Percentiles rank a stretch among this genome's conserved stretches.
Conservation (phyloP, 2,329 filamentous ascomycete genomes). For the Cryphonectria parasitica region DNA sequence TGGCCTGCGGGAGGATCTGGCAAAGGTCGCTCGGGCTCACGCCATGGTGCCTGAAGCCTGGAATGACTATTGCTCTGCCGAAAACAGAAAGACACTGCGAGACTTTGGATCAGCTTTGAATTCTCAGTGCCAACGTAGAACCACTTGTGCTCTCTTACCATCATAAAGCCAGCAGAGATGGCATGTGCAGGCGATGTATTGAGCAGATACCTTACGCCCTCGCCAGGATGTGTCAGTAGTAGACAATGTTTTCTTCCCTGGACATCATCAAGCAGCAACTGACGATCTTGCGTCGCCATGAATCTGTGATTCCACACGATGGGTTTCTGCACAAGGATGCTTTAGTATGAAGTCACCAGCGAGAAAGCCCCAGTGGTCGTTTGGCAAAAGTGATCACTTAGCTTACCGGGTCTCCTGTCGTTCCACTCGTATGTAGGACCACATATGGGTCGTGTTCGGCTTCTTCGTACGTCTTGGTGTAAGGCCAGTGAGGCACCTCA, state of each 20-base stretch:
- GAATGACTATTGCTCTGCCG: slow-evolving; percentile 29
- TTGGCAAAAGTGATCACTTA: neutral
- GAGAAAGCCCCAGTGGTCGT: neutral
- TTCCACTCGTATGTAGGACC: slow-evolving; percentile 33
- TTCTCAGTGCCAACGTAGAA: neutral
- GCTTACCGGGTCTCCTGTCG: slow-evolving; percentile 32
- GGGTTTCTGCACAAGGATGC: slow-evolving; percentile 22
- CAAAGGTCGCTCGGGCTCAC: slow-evolving; percentile 27
- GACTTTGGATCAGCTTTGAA: neutral
- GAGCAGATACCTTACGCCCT: slow-evolving; percentile 29
- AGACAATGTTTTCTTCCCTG: slow-evolving; percentile 27
- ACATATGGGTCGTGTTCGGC: slow-evolving; percentile 30
- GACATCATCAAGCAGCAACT: slow-evolving; percentile 26
- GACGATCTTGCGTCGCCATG: slow-evolving; percentile 22
- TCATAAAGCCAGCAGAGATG: slow-evolving; percentile 24
- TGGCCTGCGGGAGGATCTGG: slow-evolving; percentile 27
- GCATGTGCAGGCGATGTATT: slow-evolving; percentile 31
- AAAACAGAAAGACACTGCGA: slow-evolving; percentile 26
- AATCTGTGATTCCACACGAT: slow-evolving; percentile 28
- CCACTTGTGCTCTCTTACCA: slow-evolving; percentile 17
- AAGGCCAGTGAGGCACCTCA: slow-evolving; percentile 30
- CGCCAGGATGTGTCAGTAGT: slow-evolving; percentile 21
- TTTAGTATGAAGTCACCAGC: neutral
- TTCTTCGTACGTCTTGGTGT: slow-evolving; percentile 32
- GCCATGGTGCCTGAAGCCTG: slow-evolving; percentile 31